Percentiles rank a stretch among this genome's conserved stretches.
Evolutionary conservation across 2,329 filamentous ascomycete genomes (phyloP).

Genomic region (Ophiocordyceps camponoti-floridani): DNA sequence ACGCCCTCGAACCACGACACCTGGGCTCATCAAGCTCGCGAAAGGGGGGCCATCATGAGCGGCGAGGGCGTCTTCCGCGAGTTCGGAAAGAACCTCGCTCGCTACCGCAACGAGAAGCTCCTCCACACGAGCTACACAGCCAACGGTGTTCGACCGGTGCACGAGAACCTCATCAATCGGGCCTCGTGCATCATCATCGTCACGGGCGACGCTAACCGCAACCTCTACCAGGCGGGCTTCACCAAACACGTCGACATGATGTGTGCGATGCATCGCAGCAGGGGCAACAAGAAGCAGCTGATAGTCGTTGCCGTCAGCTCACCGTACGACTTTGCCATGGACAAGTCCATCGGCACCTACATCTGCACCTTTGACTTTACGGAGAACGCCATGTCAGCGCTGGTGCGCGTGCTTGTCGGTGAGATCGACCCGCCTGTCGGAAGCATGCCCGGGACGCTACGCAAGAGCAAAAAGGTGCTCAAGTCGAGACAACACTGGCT

Average conservation of each 20-base stretch:
- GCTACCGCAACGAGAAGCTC: constrained; percentile 70
- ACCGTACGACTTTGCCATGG: constrained; percentile 91
- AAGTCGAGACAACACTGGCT: constrained; percentile 93
- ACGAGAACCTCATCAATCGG: constrained; percentile 80
- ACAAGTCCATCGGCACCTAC: constrained; percentile 78
- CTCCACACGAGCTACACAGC: constrained; percentile 91
- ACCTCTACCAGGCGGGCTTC: constrained; percentile 85
- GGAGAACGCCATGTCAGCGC: constrained; percentile 69
- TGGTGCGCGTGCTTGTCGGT: constrained; percentile 71
- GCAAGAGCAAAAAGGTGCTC: constrained; percentile 70
- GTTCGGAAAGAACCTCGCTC: constrained; percentile 70
- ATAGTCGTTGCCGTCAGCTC: constrained; percentile 89
- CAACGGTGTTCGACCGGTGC: constrained; percentile 78
- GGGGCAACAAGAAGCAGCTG: constrained; percentile 70
- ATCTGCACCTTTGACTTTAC: constrained; percentile 95
- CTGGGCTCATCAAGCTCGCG: constrained; percentile 35
- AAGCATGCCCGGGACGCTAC: constrained; percentile 53
- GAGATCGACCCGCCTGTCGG: constrained; percentile 44
- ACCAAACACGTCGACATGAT: constrained; percentile 95
- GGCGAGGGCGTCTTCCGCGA: constrained; percentile 87
- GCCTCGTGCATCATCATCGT: constrained; percentile 79
- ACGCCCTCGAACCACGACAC: constrained; percentile 29
- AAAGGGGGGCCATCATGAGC: constrained; percentile 57
- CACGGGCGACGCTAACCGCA: constrained; percentile 85
- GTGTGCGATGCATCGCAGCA: constrained; percentile 63